A percentile compares a stretch with the other conserved stretches of the same genome.
Evolutionary conservation across 2,329 filamentous ascomycete species (phyloP).

Genomic region (Claviceps fusiformis): DNA sequence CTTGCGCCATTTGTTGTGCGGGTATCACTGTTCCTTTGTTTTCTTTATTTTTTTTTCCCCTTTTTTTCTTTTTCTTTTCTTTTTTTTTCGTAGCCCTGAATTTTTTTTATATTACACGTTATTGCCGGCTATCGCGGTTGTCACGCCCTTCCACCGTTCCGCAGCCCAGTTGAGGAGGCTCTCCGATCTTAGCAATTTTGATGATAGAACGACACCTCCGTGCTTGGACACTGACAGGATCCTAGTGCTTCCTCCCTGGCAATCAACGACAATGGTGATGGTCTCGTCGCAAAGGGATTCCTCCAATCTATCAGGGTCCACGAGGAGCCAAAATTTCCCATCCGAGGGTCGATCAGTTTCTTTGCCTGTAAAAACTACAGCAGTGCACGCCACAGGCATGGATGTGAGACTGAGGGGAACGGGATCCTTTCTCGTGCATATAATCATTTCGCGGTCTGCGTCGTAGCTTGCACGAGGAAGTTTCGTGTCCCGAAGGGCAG

Average conservation of each 20-base stretch:
- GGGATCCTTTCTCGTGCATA: slow-evolving; percentile 54
- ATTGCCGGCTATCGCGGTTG: slow-evolving; percentile 16
- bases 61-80: background rate
- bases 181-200: slow-evolving; percentile 49
- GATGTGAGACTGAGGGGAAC: slow-evolving; percentile 45
- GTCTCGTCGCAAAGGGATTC: slow-evolving; percentile 71
- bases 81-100: slow-evolving; percentile 11
- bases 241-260: slow-evolving; percentile 34
- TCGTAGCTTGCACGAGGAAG: slow-evolving; percentile 77
- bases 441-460: slow-evolving; percentile 59
- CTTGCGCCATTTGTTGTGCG: background rate
- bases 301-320: slow-evolving; percentile 83
- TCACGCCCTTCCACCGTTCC: slow-evolving; percentile 23
- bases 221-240: slow-evolving; percentile 68
- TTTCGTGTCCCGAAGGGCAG: slow-evolving; percentile 64
- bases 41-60: background rate
- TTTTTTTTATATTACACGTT: background rate
- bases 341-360: slow-evolving; percentile 31
- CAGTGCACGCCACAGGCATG: slow-evolving; percentile 64
- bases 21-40: background rate
- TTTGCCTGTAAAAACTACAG: slow-evolving; percentile 60
- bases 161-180: slow-evolving; percentile 31
- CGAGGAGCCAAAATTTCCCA: slow-evolving; percentile 58
- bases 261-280: slow-evolving; percentile 73
- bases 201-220: slow-evolving; percentile 60